These are phyloP conservation scores for Henningerozyma blattae DNA, from an alignment of 805 yeast species.

Conservation along the genomic window DNA sequence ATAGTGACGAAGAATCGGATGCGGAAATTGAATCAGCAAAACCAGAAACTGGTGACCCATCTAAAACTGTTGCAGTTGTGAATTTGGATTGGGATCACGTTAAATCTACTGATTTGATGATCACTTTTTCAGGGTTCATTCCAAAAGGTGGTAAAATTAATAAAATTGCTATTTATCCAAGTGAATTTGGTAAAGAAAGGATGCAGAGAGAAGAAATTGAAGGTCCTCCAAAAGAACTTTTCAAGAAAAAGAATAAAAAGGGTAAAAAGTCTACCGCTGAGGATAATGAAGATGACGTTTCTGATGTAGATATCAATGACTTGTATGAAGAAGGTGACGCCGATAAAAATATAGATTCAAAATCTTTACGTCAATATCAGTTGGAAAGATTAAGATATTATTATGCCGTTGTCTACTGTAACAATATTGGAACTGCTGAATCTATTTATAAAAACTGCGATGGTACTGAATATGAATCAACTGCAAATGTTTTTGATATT, in stretches of 20 bases:
- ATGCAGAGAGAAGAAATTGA: conserved; percentile 81
- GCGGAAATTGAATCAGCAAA: conserved; percentile 42
- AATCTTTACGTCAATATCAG: conserved; percentile 78
- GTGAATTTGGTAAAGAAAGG: conserved; percentile 87
- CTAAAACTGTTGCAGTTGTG: conserved; percentile 75
- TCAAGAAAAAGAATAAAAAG: conserved; percentile 32
- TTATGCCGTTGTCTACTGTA: conserved; percentile 85
- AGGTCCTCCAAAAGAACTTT: conserved; percentile 86
- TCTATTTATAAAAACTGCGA: conserved; percentile 78
- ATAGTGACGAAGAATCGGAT: conserved; percentile 40
- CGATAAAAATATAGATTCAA: conserved; percentile 72
- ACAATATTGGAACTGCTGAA: conserved; percentile 56
- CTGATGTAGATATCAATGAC: conserved; percentile 53
- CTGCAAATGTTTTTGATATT: conserved; percentile 87
- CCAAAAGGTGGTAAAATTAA: conserved; percentile 61
- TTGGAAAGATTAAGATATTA: conserved; percentile 85
- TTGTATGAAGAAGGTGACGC: conserved; percentile 74
- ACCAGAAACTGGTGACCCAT: conserved; percentile 83
- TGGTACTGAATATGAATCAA: conserved; percentile 90
- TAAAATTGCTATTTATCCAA: conserved; percentile 67
- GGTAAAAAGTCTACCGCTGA: conserved; percentile 26
- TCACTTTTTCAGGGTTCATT: conserved; percentile 75
- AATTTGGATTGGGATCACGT: conserved; percentile 97
- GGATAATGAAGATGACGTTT: conserved; percentile 31
- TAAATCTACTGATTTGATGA: conserved; percentile 77